Conservation (phyloP, 1,284 basidiomycete species). For the Moesziomyces sp. region DNA sequence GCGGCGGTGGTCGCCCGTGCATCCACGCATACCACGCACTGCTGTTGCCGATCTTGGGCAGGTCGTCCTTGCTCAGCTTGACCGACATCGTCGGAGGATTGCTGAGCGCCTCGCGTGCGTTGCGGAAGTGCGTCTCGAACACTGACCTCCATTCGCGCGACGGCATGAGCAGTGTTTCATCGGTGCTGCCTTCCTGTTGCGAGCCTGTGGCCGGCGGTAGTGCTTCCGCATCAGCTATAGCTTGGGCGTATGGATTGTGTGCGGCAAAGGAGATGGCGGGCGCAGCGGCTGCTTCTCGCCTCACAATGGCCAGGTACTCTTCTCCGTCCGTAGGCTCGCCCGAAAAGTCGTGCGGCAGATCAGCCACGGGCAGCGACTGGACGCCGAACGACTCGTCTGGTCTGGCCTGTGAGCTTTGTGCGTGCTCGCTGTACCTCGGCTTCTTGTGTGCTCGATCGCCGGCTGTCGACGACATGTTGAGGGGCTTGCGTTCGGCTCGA, state of each 20-base stretch:
- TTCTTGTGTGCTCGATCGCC: slow-evolving; percentile 19
- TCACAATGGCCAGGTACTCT: slow-evolving; percentile 62
- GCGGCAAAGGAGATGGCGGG: slow-evolving; percentile 39
- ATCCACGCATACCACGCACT: slow-evolving; percentile 49
- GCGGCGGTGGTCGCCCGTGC: slow-evolving; percentile 32
- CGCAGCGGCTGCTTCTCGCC: slow-evolving; percentile 43
- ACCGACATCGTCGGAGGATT: slow-evolving; percentile 37
- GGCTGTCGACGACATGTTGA: background rate
- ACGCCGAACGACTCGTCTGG: slow-evolving; percentile 42
- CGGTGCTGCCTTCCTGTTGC: background rate
- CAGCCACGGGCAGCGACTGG: slow-evolving; percentile 57
- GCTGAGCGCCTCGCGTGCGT: slow-evolving; percentile 35
- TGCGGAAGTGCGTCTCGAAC: slow-evolving; percentile 38
- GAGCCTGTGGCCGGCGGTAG: background rate
- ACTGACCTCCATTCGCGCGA: slow-evolving; percentile 29
- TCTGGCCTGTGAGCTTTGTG: background rate
- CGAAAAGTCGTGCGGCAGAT: slow-evolving; percentile 50
- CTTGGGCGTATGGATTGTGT: slow-evolving; percentile 45
- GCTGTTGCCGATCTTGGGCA: slow-evolving; percentile 36
- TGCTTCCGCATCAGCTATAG: background rate
- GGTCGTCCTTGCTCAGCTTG: slow-evolving; percentile 22
- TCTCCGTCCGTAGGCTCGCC: slow-evolving; percentile 58
- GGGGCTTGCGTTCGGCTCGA: background rate
- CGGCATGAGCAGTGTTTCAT: slow-evolving; percentile 30
- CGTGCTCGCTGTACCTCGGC: slow-evolving; percentile 8